Evolutionary conservation across 225 moss, liverwort and hornwort species (phyloP).

Genomic region (Bryum argenteum): DNA sequence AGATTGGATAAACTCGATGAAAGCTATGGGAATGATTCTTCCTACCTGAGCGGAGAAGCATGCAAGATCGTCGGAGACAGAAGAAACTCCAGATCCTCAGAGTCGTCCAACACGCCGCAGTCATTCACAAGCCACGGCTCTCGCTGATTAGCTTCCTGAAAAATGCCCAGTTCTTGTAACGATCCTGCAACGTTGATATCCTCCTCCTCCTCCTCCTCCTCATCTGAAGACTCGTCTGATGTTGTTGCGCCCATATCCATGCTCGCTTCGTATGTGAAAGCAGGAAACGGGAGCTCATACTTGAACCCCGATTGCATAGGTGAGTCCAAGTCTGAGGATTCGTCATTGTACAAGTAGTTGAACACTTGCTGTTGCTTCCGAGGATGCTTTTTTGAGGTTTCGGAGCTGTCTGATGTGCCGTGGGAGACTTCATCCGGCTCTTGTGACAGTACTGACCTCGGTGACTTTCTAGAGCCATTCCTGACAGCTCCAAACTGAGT

Average conservation of each 20-base stretch:
- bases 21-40: background rate
- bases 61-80: slow-evolving; percentile 14
- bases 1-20: no score
- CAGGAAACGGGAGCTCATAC: slow-evolving; percentile 34
- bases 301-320: slow-evolving; percentile 26
- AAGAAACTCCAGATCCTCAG: slow-evolving; percentile 49
- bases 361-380: background rate
- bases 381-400: background rate
- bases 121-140: slow-evolving; percentile 50
- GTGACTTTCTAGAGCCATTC: slow-evolving; percentile 30
- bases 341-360: slow-evolving; percentile 41
- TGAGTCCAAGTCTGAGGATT: slow-evolving; percentile 56
- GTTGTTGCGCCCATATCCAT: slow-evolving; percentile 43
- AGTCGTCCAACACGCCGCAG: slow-evolving; percentile 30
- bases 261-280: slow-evolving; percentile 39
- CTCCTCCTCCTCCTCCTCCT: slow-evolving; percentile 2
- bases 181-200: slow-evolving; percentile 1
- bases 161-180: slow-evolving; percentile 27
- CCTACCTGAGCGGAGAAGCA: background rate
- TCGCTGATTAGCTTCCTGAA: slow-evolving; percentile 33
- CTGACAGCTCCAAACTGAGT: background rate
- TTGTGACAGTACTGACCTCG: slow-evolving; percentile 43
- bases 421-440: slow-evolving; percentile 36
- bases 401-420: slow-evolving; percentile 33
- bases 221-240: slow-evolving; percentile 22